Evolutionary conservation across 495 filamentous ascomycete species (phyloP).

Genomic region (Aspergillus cristatus): DNA sequence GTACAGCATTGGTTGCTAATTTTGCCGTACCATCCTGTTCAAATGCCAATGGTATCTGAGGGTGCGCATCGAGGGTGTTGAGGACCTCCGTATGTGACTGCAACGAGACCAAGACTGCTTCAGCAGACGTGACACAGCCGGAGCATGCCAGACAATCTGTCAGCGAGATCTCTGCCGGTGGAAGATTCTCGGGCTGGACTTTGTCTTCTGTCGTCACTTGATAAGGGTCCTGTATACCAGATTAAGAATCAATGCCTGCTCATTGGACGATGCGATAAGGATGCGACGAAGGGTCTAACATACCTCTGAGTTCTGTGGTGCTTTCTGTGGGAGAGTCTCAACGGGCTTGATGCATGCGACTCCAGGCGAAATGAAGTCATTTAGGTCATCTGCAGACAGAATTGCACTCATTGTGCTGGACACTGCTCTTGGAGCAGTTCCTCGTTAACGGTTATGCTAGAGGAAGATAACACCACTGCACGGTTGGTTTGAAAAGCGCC

Average conservation of each 20-base stretch:
- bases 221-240: constrained; percentile 48
- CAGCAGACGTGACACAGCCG: constrained; percentile 93
- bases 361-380: constrained; percentile 97
- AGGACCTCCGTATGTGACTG: constrained; percentile 91
- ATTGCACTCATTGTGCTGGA: constrained; percentile 76
- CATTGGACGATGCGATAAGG: constrained; percentile 1
- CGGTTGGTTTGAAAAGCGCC: too few relatives aligned
- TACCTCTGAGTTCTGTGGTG: constrained; percentile 25
- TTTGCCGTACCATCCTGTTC: constrained; percentile 16
- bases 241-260: constrained; percentile 16
- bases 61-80: constrained; percentile 61
- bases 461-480: constrained; percentile 1
- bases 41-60: constrained; percentile 32
- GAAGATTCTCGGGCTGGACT: constrained; percentile 44
- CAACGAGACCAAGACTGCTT: constrained; percentile 85
- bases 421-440: constrained; percentile 4
- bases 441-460: not conserved
- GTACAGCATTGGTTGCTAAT: constrained; percentile 11
- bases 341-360: constrained; percentile 98
- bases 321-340: constrained; percentile 67
- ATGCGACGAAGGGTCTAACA: constrained; percentile 7
- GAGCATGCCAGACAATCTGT: constrained; percentile 97
- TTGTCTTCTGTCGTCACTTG: constrained; percentile 91
- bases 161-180: constrained; percentile 80
- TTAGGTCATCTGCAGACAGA: constrained; percentile 89